Percentiles rank a stretch among this genome's conserved stretches.
These are phyloP conservation scores for Trichoderma virens DNA, from an alignment of 495 filamentous ascomycete genomes.

Conservation along the genomic window DNA sequence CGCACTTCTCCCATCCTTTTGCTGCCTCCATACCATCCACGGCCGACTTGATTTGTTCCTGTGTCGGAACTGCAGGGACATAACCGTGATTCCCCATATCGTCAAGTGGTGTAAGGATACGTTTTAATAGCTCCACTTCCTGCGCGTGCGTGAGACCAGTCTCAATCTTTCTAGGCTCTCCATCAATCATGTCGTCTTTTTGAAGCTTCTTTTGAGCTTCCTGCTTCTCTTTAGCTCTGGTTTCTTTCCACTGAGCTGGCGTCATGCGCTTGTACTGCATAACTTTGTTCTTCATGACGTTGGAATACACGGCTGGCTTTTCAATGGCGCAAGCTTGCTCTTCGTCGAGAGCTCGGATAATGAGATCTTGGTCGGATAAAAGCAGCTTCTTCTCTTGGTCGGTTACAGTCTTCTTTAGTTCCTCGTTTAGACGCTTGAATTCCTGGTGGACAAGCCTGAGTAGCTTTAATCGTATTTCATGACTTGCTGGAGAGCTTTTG, in stretches of 20 bases:
- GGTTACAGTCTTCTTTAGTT: conserved; percentile 43
- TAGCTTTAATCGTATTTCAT: conserved; percentile 57
- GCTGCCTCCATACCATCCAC: conserved; percentile 54
- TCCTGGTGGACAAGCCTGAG: conserved; percentile 68
- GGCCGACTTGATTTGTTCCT: conserved; percentile 54
- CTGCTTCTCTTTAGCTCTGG: conserved; percentile 29
- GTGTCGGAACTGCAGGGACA: conserved; percentile 54
- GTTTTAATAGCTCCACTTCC: conserved; percentile 56
- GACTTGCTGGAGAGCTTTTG: conserved; percentile 58
- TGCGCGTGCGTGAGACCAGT: conserved; percentile 60
- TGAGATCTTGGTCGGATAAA: conserved; percentile 60
- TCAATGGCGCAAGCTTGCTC: conserved; percentile 70
- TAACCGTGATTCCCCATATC: conserved; percentile 64
- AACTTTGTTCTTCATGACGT: conserved; percentile 74
- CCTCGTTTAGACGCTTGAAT: conserved; percentile 63
- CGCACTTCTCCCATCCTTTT: conserved; percentile 76
- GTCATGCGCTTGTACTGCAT: conserved; percentile 64
- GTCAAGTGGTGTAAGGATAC: conserved; percentile 51
- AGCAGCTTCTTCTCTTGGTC: conserved; percentile 37
- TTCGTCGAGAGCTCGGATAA: conserved; percentile 72
- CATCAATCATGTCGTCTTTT: conserved; percentile 16
- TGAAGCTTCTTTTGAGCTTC: conserved; percentile 13
- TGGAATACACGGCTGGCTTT: conserved; percentile 62
- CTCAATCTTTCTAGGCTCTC: conserved; percentile 39
- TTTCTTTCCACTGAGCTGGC: conserved; percentile 55